phyloP scores from a whole-genome alignment of 2,329 filamentous ascomycete species.

The Fusarium protoensiforme region DNA sequence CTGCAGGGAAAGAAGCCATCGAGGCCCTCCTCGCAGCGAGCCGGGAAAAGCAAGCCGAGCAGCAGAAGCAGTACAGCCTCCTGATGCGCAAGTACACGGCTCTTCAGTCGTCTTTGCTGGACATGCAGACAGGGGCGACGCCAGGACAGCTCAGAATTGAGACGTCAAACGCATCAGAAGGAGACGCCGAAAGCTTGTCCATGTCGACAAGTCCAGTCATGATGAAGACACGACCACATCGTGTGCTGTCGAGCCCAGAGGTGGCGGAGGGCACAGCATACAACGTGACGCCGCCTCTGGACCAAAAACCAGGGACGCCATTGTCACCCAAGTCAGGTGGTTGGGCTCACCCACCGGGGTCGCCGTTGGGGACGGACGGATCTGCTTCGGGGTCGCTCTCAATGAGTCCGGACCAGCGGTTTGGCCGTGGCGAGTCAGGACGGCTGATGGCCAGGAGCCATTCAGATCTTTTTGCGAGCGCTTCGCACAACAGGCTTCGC shows the following conservation, averaged over 20 bases:
- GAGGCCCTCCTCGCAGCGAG: constrained; percentile 62
- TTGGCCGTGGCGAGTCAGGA: constrained; percentile 58
- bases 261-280: constrained; percentile 54
- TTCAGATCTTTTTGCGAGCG: constrained; percentile 50
- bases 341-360: constrained; percentile 50
- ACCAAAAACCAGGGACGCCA: constrained; percentile 45
- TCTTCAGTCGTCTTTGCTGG: constrained; percentile 61
- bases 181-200: constrained; percentile 50
- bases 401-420: constrained; percentile 54
- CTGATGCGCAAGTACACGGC: constrained; percentile 64
- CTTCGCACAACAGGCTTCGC: constrained; percentile 59
- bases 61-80: constrained; percentile 63
- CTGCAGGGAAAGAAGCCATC: constrained; percentile 51
- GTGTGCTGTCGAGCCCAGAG: constrained; percentile 59
- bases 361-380: constrained; percentile 50
- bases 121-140: constrained; percentile 54
- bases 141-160: constrained; percentile 36
- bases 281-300: constrained; percentile 57
- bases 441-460: constrained; percentile 32
- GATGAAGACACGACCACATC: constrained; percentile 51
- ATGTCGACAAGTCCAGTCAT: constrained; percentile 53
- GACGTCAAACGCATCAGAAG: constrained; percentile 33
- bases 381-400: constrained; percentile 42
- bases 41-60: constrained; percentile 63
- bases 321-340: constrained; percentile 44